These are phyloP conservation scores for Tulasnella sp. DNA, from an alignment of 768 basidiomycete genomes.

Conservation along the genomic window DNA sequence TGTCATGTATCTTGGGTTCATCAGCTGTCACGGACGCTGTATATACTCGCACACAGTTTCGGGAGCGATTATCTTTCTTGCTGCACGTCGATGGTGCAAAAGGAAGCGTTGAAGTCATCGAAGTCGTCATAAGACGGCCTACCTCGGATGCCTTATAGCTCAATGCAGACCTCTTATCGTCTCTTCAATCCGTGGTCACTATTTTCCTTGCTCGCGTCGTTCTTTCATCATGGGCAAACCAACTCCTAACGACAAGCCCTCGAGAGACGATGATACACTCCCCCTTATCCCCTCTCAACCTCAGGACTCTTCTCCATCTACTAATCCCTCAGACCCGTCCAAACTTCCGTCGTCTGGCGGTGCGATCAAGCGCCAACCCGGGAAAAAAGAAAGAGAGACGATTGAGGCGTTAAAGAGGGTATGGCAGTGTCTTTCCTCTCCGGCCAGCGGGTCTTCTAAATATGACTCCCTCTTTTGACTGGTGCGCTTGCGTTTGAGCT, in stretches of 20 bases:
- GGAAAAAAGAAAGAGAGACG: neutral
- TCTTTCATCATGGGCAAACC: neutral
- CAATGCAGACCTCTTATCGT: neutral
- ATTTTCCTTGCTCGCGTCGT: neutral
- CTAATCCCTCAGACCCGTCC: neutral
- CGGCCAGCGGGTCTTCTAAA: neutral
- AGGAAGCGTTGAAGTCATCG: no score
- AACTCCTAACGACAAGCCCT: neutral
- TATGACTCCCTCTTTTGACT: neutral
- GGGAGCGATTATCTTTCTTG: neutral
- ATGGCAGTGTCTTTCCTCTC: neutral
- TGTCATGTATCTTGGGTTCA: neutral
- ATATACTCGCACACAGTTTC: neutral
- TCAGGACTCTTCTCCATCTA: neutral
- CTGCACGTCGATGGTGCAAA: no score
- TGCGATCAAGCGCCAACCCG: neutral
- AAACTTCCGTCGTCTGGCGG: neutral
- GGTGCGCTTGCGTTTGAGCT: neutral
- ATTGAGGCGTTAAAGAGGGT: neutral
- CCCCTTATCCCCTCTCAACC: neutral
- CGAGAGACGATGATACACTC: neutral
- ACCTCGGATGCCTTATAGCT: no score
- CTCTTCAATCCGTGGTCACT: neutral
- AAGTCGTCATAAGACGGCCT: no score
- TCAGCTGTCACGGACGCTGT: neutral